Percentiles rank a stretch among this genome's conserved stretches.
phyloP scores from a whole-genome alignment of 2,329 filamentous ascomycete species.

The Fusarium sp. region DNA sequence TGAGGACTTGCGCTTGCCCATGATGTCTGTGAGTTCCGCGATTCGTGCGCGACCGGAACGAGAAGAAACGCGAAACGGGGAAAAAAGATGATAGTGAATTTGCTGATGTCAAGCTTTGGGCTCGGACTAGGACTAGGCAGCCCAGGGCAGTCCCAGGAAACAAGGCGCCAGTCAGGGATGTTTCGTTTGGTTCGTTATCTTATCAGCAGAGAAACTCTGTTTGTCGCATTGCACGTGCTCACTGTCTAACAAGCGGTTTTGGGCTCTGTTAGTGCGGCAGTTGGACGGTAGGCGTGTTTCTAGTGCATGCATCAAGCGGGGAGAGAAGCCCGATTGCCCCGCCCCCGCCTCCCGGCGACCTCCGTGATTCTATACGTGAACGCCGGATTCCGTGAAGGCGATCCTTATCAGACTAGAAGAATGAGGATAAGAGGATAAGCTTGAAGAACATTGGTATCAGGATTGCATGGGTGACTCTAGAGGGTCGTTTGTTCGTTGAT shows the following conservation, averaged over 20 bases:
- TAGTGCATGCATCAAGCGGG: constrained; percentile 39
- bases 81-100: constrained; percentile 29
- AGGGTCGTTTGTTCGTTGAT: not conserved
- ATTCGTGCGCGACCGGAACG: constrained; percentile 31
- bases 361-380: constrained; percentile 28
- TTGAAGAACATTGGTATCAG: not conserved
- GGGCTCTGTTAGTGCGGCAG: constrained; percentile 3
- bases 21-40: constrained; percentile 41
- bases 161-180: constrained; percentile 28
- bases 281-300: constrained; percentile 14
- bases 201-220: constrained; percentile 27
- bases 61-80: constrained; percentile 16
- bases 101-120: constrained; percentile 40
- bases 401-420: constrained; percentile 18
- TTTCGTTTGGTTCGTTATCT: constrained; percentile 34
- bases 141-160: constrained; percentile 7
- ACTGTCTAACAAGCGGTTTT: not conserved
- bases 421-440: not conserved
- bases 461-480: not conserved
- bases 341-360: constrained; percentile 42
- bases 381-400: constrained; percentile 25
- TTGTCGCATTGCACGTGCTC: constrained; percentile 38
- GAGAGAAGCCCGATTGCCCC: constrained; percentile 27
- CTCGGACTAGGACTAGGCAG: constrained; percentile 2
- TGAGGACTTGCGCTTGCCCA: constrained; percentile 97